These are phyloP conservation scores for Quercus parvula DNA, from an alignment of 306 rosid genomes.

Conservation along the genomic window DNA sequence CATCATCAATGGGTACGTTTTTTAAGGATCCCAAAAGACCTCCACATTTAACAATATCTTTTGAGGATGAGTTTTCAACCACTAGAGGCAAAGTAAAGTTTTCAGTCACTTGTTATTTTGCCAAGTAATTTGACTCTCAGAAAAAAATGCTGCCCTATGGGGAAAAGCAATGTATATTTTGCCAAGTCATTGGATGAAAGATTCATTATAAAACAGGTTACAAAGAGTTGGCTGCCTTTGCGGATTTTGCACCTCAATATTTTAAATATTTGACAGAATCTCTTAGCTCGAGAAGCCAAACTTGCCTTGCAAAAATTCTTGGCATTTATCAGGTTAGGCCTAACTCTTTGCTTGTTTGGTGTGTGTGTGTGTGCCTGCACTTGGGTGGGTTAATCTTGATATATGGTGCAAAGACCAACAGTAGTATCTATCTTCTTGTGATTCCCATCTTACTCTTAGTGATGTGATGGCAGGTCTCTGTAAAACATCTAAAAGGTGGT, in stretches of 20 bases:
- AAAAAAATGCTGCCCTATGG: constrained; percentile 89
- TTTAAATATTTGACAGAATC: constrained; percentile 78
- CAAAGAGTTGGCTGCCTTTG: constrained; percentile 90
- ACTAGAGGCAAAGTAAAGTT: constrained; percentile 75
- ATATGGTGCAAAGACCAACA: not conserved
- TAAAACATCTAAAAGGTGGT: constrained; percentile 82
- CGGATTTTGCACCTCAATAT: constrained; percentile 81
- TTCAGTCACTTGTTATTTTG: constrained; percentile 91
- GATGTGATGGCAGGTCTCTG: constrained; percentile 59
- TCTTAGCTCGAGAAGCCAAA: constrained; percentile 72
- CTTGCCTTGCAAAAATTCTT: constrained; percentile 93
- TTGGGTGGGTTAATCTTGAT: not conserved
- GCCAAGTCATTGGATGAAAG: constrained; percentile 95
- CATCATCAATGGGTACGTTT: constrained; percentile 63
- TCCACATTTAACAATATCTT: constrained; percentile 66
- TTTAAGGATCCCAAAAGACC: constrained; percentile 67
- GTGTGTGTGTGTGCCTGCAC: not conserved
- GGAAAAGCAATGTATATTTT: constrained; percentile 95
- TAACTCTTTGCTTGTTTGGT: not conserved
- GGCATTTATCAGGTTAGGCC: constrained; percentile 84
- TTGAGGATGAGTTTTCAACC: constrained; percentile 60
- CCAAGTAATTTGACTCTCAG: constrained; percentile 82
- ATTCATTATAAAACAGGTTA: constrained; percentile 87
- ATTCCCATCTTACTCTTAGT: not conserved
- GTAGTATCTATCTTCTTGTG: not conserved